These are phyloP conservation scores for Neurospora intermedia DNA, from an alignment of 495 filamentous ascomycete species.

Conservation along the genomic window DNA sequence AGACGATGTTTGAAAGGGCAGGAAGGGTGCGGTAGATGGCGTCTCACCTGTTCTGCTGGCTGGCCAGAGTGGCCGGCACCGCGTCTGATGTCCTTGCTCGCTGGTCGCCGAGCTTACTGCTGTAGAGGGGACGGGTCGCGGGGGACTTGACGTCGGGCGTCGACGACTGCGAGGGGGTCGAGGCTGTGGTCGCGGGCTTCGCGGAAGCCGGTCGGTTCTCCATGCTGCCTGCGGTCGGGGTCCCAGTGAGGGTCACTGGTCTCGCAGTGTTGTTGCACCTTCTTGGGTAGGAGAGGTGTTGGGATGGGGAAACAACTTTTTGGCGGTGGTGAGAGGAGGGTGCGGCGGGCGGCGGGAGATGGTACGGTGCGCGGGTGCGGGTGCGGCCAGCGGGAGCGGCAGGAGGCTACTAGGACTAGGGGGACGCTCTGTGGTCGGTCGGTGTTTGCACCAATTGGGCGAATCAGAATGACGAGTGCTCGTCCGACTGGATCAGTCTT, in stretches of 20 bases:
- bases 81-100: slow-evolving; percentile 15
- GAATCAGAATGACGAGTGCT: slow-evolving; percentile 21
- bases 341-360: slow-evolving; percentile 18
- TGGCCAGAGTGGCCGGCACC: slow-evolving; percentile 14
- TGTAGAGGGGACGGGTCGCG: slow-evolving; percentile 20
- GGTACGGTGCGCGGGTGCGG: slow-evolving; percentile 4
- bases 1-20: slow-evolving; percentile 5
- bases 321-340: slow-evolving; percentile 15
- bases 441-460: slow-evolving; percentile 24
- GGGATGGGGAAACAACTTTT: slow-evolving; percentile 9
- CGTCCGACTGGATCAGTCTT: slow-evolving; percentile 8
- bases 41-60: slow-evolving; percentile 21
- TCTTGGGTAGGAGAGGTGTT: not conserved
- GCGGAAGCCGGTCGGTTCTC: slow-evolving; percentile 25
- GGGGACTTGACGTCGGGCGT: slow-evolving; percentile 20
- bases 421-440: slow-evolving; percentile 4
- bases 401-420: slow-evolving; percentile 4
- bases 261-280: slow-evolving; percentile 16
- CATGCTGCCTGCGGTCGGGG: slow-evolving; percentile 16
- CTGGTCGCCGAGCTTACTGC: slow-evolving; percentile 26
- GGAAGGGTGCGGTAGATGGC: slow-evolving; percentile 13
- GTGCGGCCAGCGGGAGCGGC: slow-evolving; percentile 16
- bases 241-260: slow-evolving; percentile 16
- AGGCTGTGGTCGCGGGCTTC: slow-evolving; percentile 12
- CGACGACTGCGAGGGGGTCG: slow-evolving; percentile 15